These are phyloP conservation scores for Sporothrix phasma DNA, from an alignment of 2,329 filamentous ascomycete genomes.

Conservation along the genomic window DNA sequence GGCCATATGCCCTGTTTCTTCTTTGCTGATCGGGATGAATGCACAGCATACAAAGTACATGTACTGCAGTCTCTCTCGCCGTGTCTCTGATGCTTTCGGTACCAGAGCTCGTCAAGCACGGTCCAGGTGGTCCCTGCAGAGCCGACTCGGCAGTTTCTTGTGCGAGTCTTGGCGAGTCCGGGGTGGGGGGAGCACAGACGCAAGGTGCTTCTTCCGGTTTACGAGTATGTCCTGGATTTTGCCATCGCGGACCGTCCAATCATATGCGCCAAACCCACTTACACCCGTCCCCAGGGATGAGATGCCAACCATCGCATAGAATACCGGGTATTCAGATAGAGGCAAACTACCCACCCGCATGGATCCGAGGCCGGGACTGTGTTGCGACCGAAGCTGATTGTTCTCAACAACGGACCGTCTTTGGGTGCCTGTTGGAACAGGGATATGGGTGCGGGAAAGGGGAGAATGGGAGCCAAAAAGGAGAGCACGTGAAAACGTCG, in stretches of 20 bases:
- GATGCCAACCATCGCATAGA: too few relatives aligned
- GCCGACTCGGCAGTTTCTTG: background rate
- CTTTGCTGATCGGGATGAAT: background rate
- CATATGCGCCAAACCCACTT: background rate
- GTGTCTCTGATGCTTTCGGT: background rate
- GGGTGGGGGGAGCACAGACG: background rate
- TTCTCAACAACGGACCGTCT: too few relatives aligned
- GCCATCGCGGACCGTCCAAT: background rate
- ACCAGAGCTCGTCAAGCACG: background rate
- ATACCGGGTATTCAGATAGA: too few relatives aligned
- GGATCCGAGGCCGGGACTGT: too few relatives aligned
- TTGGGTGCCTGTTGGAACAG: too few relatives aligned
- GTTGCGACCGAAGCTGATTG: too few relatives aligned
- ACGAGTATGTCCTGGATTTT: too few relatives aligned
- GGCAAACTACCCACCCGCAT: too few relatives aligned
- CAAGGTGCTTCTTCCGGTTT: background rate
- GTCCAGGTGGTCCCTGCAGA: conserved; percentile 5
- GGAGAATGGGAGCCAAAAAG: too few relatives aligned
- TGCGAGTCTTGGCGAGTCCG: background rate
- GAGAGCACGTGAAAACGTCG: too few relatives aligned
- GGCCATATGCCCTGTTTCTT: background rate
- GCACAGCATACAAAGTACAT: background rate
- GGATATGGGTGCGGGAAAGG: too few relatives aligned
- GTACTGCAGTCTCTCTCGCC: background rate
- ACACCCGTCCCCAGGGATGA: too few relatives aligned